Base-by-base conservation (phyloP, 2,329 filamentous ascomycete species). In the Aspergillus carbonarius region DNA sequence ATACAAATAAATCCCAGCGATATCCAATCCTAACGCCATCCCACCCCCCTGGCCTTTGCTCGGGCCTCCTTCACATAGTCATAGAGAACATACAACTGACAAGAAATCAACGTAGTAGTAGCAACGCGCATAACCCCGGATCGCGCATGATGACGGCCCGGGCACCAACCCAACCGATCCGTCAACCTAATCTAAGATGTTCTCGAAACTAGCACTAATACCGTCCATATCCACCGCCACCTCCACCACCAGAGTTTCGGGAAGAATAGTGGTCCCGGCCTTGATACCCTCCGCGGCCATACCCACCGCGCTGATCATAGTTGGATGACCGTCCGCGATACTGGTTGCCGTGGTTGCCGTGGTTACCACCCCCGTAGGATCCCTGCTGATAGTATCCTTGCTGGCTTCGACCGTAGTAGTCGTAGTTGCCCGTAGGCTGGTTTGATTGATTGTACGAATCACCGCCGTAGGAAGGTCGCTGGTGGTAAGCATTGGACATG, bases 181-280 rank as follows among this genome's bases (percentile, higher is more conserved):
- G 30, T 32, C 30, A 32, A 32, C 39, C 25, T 37, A 40, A 59
- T 58, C 37, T 54, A 27, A 48, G 46, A 44, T 25, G 25, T 13
- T 37, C 37, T 17, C 23, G 51, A 54, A 32, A 35, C 30, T 30
- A n/a, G n/a, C n/a, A 17, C 55, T 69, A 73, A 63, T 78, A 78
- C 25, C 75, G 70, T 32, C 73, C 72, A 63, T 77, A 76, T 57
- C 75, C 74, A 60, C 74, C 50, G 13, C 23, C 23, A 23, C 23
- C 23, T 23, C 50, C 74, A 60, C 74, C 51, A 20, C 51, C 74
- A 54, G 69, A 67, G 42, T 68, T 68, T 40, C 71, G 66, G n/a
- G 66, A 64, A 44, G 66, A 62, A 60, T 70, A 66, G 46, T 74
- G 65, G 55, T 71, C 68, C 44, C 71, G 70, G 59, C 70, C 68